phyloP scores from a whole-genome alignment of 345 rosid genomes.

The Geranium rotundifolium region DNA sequence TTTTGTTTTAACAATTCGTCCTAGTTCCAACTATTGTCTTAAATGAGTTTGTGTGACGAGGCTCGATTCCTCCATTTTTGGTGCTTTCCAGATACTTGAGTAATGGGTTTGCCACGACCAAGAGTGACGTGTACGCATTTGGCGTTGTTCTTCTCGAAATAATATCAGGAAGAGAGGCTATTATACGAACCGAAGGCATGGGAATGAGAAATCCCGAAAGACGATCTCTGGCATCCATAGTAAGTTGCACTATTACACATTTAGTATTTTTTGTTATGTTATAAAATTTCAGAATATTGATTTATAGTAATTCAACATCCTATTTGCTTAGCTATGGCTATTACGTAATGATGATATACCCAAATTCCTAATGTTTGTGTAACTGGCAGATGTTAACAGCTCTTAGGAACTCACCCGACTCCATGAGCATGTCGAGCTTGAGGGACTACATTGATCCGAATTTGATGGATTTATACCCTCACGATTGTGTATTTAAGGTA shows the following conservation, averaged over 20 bases:
- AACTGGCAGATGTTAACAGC: slow-evolving; percentile 65
- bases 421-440: slow-evolving; percentile 58
- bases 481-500: slow-evolving; percentile 94
- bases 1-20: too few species aligned
- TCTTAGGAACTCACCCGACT: slow-evolving; percentile 60
- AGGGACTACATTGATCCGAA: slow-evolving; percentile 62
- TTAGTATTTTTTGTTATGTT: too few species aligned
- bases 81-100: slow-evolving; percentile 50
- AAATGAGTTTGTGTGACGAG: slow-evolving; percentile 3
- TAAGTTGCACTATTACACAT: slow-evolving; percentile 28
- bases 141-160: slow-evolving; percentile 90
- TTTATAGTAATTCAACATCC: too few species aligned
- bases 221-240: slow-evolving; percentile 72
- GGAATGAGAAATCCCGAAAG: slow-evolving; percentile 59
- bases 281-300: too few species aligned
- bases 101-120: slow-evolving; percentile 75
- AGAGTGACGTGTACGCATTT: slow-evolving; percentile 91
- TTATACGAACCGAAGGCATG: slow-evolving; percentile 52
- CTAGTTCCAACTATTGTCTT: too few species aligned
- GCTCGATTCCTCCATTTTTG: slow-evolving; percentile 5
- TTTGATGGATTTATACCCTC: slow-evolving; percentile 82
- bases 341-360: not conserved
- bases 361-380: slow-evolving; percentile 1
- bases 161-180: slow-evolving; percentile 83
- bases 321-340: too few species aligned